Conservation (phyloP, 768 basidiomycete species). For the Cystofilobasidium capitatum region DNA sequence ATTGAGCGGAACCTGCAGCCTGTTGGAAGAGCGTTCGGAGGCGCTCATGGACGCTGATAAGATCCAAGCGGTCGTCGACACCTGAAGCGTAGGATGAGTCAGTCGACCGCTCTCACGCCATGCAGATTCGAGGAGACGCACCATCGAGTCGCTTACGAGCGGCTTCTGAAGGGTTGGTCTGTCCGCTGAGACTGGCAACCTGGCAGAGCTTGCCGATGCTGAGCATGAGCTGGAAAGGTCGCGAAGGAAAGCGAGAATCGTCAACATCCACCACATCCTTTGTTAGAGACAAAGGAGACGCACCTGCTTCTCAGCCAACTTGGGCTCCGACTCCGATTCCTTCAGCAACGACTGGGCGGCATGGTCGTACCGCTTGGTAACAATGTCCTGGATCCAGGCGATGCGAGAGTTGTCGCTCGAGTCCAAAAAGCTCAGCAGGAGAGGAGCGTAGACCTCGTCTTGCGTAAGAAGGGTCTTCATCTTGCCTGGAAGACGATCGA, state of each 20-base stretch:
- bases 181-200: conserved; percentile 53
- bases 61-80: conserved; percentile 78
- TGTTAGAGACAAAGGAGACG: conserved; percentile 27
- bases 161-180: conserved; percentile 45
- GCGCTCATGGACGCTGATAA: conserved; percentile 70
- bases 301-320: conserved; percentile 70
- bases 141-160: conserved; percentile 46
- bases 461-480: conserved; percentile 71
- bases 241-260: background rate
- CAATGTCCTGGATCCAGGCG: conserved; percentile 80
- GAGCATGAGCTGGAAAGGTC: conserved; percentile 59
- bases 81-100: conserved; percentile 42
- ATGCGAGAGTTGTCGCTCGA: conserved; percentile 49
- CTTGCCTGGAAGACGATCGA: conserved; percentile 50
- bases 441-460: conserved; percentile 51
- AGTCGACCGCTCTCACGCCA: conserved; percentile 22
- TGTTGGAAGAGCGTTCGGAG: conserved; percentile 56
- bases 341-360: conserved; percentile 56
- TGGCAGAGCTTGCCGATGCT: conserved; percentile 82
- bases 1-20: background rate
- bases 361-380: conserved; percentile 53
- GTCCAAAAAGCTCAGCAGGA: conserved; percentile 66
- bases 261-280: background rate
- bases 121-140: conserved; percentile 2
- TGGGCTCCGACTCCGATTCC: conserved; percentile 52